A percentile compares a stretch with the other conserved stretches of the same genome.
Conservation (phyloP, 2,329 filamentous ascomycete species). For the Sporothrix pallida region DNA sequence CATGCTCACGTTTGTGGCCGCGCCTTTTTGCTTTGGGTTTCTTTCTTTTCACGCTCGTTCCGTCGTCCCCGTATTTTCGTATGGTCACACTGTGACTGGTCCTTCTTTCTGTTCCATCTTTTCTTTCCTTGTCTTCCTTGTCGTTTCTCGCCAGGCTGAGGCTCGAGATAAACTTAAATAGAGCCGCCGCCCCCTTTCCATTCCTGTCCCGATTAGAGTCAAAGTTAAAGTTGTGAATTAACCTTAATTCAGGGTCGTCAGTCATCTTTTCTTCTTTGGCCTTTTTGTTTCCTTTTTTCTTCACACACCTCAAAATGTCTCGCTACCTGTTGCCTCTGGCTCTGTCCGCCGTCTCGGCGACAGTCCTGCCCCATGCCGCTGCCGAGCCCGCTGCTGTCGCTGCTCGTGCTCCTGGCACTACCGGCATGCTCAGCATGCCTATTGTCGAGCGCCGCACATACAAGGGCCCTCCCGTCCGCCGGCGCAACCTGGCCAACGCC, state of each 20-base stretch:
- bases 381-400: neutral
- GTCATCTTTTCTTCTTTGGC: neutral
- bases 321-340: conserved; percentile 32
- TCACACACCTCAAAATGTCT: conserved; percentile 18
- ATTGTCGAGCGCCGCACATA: conserved; percentile 29
- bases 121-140: neutral
- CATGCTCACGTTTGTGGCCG: neutral
- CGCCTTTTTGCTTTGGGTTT: neutral
- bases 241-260: neutral
- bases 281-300: neutral
- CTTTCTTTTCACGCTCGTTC: neutral
- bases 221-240: neutral
- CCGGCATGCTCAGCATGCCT: conserved; percentile 31
- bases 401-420: conserved; percentile 1
- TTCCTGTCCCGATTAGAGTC: conserved; percentile 3
- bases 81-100: neutral
- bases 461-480: neutral
- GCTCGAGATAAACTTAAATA: conserved; percentile 22
- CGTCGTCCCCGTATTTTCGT: neutral
- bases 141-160: neutral
- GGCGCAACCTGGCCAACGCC: neutral
- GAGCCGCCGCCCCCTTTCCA: neutral
- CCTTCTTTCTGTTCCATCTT: neutral
- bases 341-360: conserved; percentile 32
- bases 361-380: conserved; percentile 23